Conservation (phyloP, 1,284 basidiomycete species). For the Meira nashicola region DNA sequence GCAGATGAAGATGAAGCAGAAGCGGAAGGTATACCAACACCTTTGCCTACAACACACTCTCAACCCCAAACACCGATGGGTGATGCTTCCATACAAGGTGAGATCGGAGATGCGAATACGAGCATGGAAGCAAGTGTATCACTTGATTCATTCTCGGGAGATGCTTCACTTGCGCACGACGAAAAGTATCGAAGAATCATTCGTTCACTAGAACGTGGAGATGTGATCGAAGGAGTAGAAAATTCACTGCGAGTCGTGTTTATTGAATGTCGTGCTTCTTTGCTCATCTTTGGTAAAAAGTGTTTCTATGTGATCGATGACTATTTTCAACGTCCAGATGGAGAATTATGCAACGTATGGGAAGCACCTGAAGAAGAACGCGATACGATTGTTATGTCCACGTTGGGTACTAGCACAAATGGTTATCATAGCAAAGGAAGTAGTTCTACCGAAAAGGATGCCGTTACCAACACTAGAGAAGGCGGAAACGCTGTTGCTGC, state of each 20-base stretch:
- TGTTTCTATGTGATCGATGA: conserved; percentile 90
- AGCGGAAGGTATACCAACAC: conserved; percentile 5
- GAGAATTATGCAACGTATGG: conserved; percentile 80
- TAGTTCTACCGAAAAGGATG: too few relatives aligned
- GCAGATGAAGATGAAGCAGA: not conserved
- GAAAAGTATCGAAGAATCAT: conserved; percentile 64
- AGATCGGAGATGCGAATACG: not conserved
- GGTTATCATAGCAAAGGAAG: not conserved
- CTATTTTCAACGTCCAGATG: conserved; percentile 77
- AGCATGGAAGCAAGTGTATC: not conserved
- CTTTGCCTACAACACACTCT: not conserved
- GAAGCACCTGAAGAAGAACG: conserved; percentile 73
- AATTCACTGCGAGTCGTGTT: conserved; percentile 45
- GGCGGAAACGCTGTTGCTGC: too few relatives aligned
- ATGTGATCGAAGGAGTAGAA: conserved; percentile 80
- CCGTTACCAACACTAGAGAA: too few relatives aligned
- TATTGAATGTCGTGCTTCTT: conserved; percentile 62
- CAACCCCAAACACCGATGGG: not conserved
- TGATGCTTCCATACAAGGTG: not conserved
- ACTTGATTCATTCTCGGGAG: conserved; percentile 25
- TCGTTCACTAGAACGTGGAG: conserved; percentile 69
- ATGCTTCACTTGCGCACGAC: conserved; percentile 25
- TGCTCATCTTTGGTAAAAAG: conserved; percentile 76
- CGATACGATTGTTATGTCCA: conserved; percentile 60
- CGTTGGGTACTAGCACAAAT: conserved; percentile 59